A percentile compares a stretch with the other conserved stretches of the same genome.
These are phyloP conservation scores for Erysimum pusillum DNA, from an alignment of 441 rosid genomes.

Conservation along the genomic window DNA sequence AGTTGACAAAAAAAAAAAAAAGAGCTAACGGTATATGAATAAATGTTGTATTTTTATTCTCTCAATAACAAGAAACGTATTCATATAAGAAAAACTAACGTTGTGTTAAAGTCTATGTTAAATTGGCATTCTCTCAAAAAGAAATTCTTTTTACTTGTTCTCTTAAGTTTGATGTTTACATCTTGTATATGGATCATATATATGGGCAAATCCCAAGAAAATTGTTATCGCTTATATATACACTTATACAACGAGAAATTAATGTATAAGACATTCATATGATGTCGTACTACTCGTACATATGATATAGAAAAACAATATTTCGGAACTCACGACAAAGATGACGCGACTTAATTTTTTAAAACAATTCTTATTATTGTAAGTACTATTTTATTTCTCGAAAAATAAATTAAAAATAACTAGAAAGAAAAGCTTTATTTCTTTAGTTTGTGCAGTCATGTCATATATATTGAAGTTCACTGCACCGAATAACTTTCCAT, in stretches of 20 bases:
- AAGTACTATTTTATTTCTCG: not conserved
- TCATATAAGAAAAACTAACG: not conserved
- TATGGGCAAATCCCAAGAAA: conserved; percentile 17
- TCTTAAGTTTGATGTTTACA: not conserved
- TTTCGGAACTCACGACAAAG: conserved; percentile 5
- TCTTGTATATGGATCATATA: conserved; percentile 2
- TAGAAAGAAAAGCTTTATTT: conserved; percentile 23
- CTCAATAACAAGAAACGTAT: not conserved
- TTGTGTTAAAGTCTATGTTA: not conserved
- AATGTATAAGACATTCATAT: not conserved
- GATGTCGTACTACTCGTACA: conserved; percentile 29
- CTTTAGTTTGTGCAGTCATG: conserved; percentile 39
- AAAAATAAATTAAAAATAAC: not conserved
- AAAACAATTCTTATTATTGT: not conserved
- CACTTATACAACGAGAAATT: conserved; percentile 10
- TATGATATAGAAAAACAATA: not conserved
- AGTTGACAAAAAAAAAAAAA: too few species aligned
- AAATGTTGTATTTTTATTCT: too few species aligned
- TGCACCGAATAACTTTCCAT: conserved; percentile 43
- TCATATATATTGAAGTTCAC: conserved; percentile 22
- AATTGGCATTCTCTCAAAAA: not conserved
- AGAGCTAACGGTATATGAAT: not conserved
- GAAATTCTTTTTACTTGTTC: not conserved
- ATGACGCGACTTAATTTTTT: not conserved
- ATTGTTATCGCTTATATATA: not conserved